Evolutionary conservation across 2,329 filamentous ascomycete species (phyloP), one percentile per base, ranked within the genome.

Genomic region (Gnomoniopsis smithogilvyi): DNA sequence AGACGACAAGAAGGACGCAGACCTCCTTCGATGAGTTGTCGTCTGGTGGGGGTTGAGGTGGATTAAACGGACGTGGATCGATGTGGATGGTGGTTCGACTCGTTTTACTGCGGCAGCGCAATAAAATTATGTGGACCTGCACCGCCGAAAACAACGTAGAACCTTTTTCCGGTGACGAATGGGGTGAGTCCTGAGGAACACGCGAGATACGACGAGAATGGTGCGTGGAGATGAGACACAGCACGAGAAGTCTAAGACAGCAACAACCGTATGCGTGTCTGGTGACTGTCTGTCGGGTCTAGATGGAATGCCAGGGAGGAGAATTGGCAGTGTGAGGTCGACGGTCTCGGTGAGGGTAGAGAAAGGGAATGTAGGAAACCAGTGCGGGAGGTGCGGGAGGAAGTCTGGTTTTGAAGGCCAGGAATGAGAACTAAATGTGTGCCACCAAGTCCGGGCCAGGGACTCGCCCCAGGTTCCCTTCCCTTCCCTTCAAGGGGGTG

Each of bases 361-460:
- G 15, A 36, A 43, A 19, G 33, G 45, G 17, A 19, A 38, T 21
- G 50, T 41, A 45, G 34, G 26, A 7, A 14, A 24, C 11, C 21
- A 21, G 47, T 58, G 50, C 58, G 57, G 57, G 57, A 60, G 60
- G 57, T 62, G 56, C 60, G 60, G 60, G 58, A 62, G 50, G 49
- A 33, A 53, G 50, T 57, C 49, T 47, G 60, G 50, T 62, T 60
- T 62, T 60, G 53, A 60, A 57, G 52, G 45, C 17, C 49, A 53
- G 60, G 57, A 60, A 59, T 56, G 50, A n/a, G 53, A 52, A 41
- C 46, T 30, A 24, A 30, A 30, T 30, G 26, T 30, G 26, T 30
- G 26, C 30, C 49, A 52, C 50, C 30, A 15, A 36, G 33, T 10
- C 4, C 49, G 17, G 49, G 6, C 30, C 19, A n/a, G 49, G 10